Percentiles rank a stretch among this genome's conserved stretches.
Conservation (phyloP, 1,284 basidiomycete species). For the Xanthoconium separans region DNA sequence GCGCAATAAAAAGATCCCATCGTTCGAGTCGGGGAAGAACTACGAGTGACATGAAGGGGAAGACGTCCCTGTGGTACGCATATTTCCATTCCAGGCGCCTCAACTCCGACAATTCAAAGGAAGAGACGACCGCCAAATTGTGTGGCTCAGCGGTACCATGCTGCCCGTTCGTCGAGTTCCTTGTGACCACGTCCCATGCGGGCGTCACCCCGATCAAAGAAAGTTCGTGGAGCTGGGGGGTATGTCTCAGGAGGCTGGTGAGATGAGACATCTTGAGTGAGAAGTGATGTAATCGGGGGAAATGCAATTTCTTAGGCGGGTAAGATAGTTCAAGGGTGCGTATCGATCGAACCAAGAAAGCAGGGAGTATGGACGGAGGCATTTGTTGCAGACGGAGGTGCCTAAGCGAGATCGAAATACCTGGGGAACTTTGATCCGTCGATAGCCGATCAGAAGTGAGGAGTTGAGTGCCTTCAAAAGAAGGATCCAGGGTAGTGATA, state of each 20-base stretch:
- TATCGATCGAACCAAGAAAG: constrained; percentile 37
- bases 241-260: constrained; percentile 36
- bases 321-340: constrained; percentile 41
- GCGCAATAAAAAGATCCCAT: constrained; percentile 34
- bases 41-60: constrained; percentile 33
- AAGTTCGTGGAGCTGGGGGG: constrained; percentile 42
- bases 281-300: constrained; percentile 22
- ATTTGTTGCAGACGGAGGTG: constrained; percentile 42
- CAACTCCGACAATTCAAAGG: constrained; percentile 28
- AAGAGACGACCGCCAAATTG: constrained; percentile 6
- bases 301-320: constrained; percentile 29
- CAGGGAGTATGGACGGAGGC: constrained; percentile 38
- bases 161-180: constrained; percentile 16
- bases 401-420: constrained; percentile 23
- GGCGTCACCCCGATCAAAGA: constrained; percentile 42
- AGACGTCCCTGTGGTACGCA: constrained; percentile 31
- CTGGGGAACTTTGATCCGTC: constrained; percentile 6
- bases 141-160: constrained; percentile 5
- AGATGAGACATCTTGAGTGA: constrained; percentile 39
- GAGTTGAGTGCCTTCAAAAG: constrained; percentile 26
- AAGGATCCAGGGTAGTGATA: constrained; percentile 27
- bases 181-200: constrained; percentile 34
- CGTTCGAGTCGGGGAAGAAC: constrained; percentile 28
- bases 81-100: constrained; percentile 31
- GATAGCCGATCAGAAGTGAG: constrained; percentile 24